Percentiles rank a stretch among this genome's conserved stretches.
Conservation (phyloP, 352 stramenopile genomes). For the Phytopythium chamaehyphon region DNA sequence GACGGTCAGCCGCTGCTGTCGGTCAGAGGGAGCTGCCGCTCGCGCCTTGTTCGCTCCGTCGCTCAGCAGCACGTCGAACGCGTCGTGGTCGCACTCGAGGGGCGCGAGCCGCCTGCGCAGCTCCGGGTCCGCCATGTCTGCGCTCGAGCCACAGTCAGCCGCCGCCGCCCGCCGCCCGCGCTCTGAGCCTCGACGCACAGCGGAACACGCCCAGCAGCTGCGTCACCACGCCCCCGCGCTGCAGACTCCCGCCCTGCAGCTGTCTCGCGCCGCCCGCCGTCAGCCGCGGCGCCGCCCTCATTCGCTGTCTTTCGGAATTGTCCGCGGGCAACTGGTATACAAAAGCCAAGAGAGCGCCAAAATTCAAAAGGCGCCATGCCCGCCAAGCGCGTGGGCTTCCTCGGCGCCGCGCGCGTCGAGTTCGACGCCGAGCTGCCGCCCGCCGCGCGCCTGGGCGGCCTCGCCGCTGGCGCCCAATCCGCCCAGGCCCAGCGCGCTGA, state of each 20-base stretch:
- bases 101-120: conserved; percentile 27
- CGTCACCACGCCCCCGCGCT: conserved; percentile 14
- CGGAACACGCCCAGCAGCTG: conserved; percentile 56
- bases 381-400: conserved; percentile 39
- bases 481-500: conserved; percentile 5
- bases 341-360: neutral
- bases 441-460: conserved; percentile 35
- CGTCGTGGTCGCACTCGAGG: conserved; percentile 17
- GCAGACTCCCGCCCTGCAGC: conserved; percentile 12
- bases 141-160: too few relatives aligned
- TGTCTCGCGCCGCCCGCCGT: conserved; percentile 31
- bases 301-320: too few relatives aligned
- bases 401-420: conserved; percentile 52
- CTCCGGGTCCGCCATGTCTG: conserved; percentile 51
- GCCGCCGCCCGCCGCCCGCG: neutral
- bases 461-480: neutral
- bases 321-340: too few relatives aligned
- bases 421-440: conserved; percentile 41
- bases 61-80: conserved; percentile 65
- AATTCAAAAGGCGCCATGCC: conserved; percentile 1
- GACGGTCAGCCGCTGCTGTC: neutral
- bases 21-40: neutral
- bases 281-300: conserved; percentile 11
- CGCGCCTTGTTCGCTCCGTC: conserved; percentile 42
- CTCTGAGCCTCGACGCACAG: conserved; percentile 26